These are phyloP conservation scores for Lactifluus rugatus DNA, from an alignment of 768 basidiomycete species.

Conservation along the genomic window DNA sequence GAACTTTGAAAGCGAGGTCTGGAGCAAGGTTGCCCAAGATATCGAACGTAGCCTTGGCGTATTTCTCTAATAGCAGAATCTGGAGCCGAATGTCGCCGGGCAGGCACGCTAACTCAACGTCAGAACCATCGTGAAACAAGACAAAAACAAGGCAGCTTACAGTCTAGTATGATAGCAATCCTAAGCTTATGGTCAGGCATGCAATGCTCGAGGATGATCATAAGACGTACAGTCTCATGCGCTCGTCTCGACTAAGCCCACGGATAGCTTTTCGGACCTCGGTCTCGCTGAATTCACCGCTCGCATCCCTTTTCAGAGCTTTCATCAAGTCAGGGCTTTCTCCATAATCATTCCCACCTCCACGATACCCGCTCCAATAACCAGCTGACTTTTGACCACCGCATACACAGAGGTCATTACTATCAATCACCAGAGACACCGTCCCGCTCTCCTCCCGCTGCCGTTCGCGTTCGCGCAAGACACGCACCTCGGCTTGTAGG, in stretches of 20 bases:
- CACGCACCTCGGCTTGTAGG: constrained; percentile 67
- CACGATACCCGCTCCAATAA: constrained; percentile 66
- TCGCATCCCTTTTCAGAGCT: constrained; percentile 38
- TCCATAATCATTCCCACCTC: constrained; percentile 36
- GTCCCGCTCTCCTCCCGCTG: constrained; percentile 23
- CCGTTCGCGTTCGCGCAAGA: constrained; percentile 42
- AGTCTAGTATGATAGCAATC: constrained; percentile 55
- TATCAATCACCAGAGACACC: constrained; percentile 16
- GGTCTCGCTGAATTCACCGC: constrained; percentile 56
- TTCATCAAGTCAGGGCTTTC: constrained; percentile 41
- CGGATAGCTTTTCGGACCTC: constrained; percentile 59
- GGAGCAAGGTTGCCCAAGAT: constrained; percentile 64
- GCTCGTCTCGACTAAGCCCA: constrained; percentile 51
- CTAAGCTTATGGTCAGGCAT: constrained; percentile 24
- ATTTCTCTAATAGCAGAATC: constrained; percentile 77
- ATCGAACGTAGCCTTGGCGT: constrained; percentile 74
- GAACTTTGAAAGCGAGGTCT: constrained; percentile 51
- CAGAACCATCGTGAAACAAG: constrained; percentile 8
- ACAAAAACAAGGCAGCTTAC: constrained; percentile 26
- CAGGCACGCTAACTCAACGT: constrained; percentile 44
- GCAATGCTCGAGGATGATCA: constrained; percentile 13
- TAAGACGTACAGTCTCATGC: constrained; percentile 60
- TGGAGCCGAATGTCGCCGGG: constrained; percentile 82
- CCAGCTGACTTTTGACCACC: constrained; percentile 53
- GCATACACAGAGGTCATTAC: constrained; percentile 36